These are phyloP conservation scores for Eucalyptus dawsonii DNA, from an alignment of 345 rosid species.

Conservation along the genomic window DNA sequence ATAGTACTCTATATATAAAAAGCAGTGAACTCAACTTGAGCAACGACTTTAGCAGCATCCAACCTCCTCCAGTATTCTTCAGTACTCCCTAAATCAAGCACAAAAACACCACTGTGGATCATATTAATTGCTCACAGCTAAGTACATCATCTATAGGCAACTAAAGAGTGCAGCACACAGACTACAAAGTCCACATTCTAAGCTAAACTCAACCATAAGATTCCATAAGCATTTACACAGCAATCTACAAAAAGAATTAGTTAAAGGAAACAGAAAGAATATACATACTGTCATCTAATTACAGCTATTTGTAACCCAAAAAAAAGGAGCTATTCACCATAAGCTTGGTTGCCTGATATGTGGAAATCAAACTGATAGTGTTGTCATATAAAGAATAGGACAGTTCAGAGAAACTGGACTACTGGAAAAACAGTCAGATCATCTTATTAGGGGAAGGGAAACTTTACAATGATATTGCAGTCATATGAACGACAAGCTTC, in stretches of 20 bases:
- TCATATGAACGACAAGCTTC: not conserved
- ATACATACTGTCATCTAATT: not conserved
- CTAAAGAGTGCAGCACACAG: not conserved
- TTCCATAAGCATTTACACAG: not conserved
- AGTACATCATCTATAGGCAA: not conserved
- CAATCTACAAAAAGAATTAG: not conserved
- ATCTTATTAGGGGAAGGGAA: not conserved
- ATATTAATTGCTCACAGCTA: not conserved
- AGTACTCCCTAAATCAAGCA: conserved; percentile 53
- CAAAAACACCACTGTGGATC: not conserved
- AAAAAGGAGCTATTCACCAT: not conserved
- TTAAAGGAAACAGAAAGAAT: not conserved
- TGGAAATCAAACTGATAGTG: not conserved
- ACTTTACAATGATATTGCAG: not conserved
- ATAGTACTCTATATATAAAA: not conserved
- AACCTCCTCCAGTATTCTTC: conserved; percentile 83
- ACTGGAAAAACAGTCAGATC: not conserved
- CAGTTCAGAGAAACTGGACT: not conserved
- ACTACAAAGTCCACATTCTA: not conserved
- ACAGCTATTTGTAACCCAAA: not conserved
- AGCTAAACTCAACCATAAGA: not conserved
- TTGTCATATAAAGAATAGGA: not conserved
- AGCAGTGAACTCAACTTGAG: conserved; percentile 45
- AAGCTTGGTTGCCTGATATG: not conserved
- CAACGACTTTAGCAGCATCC: conserved; percentile 81